Base-by-base conservation (phyloP, 805 yeast species). In the Tetrapisispora taiwanensis region DNA sequence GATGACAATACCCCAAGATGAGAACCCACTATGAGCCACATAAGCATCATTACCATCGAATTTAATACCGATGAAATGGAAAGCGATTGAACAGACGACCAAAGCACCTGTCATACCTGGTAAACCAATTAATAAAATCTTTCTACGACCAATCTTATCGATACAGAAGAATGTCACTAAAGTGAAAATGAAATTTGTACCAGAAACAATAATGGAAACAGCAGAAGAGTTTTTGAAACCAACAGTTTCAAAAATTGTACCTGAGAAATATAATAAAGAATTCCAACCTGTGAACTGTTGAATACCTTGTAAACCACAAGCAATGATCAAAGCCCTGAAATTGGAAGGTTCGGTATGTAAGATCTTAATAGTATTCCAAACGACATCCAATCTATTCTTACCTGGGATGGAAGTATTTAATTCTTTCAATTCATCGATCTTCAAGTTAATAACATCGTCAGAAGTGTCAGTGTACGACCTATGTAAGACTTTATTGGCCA, bases 221-320 rank as follows among this genome's bases (percentile, higher is more conserved):
- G 96, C 95, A n/a, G 95, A 84, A 9, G 97, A 76, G 61, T 89
- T 78, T 49, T 76, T 58, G 61, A 89, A 90, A 2, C 97, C 98
- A 43, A 89, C 86, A 36, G 89, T 79, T 63, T 88, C 81, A 59
- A 92, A 92, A 52, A 92, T 83, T 1, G 97, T 89, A 30, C 95
- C 80, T 40, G 95, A 83, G 66, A 89, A 90, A 69, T 92, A 90
- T 95, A 90, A 85, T 55, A 90, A 74, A 7, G 97, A 86, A 68
- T 90, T 92, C 77, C 90, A 90, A 52, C 97, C 97, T 15, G 95
- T 84, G 56, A 90, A 87, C 67, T 90, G 98, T 70, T 90, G 97
- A 57, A 92, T 83, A 46, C 95, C 96, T 67, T 92, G 97, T 52
- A 90, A 68, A 30, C 94, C 95, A 70, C 96, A 88, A 10, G 90